Conservation (phyloP, 345 rosid species). For the Rhodomyrtus tomentosa region DNA sequence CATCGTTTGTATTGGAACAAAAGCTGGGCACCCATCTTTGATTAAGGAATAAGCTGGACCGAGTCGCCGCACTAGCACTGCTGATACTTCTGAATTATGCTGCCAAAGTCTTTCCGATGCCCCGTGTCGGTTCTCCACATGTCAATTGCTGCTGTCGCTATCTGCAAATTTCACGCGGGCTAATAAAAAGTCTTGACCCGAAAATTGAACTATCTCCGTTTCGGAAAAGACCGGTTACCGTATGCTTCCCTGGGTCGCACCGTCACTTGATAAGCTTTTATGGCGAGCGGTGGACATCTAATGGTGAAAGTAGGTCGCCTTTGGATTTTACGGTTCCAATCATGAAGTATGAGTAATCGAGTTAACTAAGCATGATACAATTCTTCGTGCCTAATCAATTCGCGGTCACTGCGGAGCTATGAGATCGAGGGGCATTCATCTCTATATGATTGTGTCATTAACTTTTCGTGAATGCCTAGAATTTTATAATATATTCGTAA, state of each 20-base stretch:
- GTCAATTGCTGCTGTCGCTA: not conserved
- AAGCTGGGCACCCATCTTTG: too few species aligned
- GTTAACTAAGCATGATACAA: not conserved
- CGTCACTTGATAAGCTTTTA: not conserved
- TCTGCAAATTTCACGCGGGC: not conserved
- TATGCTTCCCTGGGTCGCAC: not conserved
- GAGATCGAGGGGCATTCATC: not conserved
- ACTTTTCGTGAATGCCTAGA: too few species aligned
- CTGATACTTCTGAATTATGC: too few species aligned
- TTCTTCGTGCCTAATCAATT: not conserved
- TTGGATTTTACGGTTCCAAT: not conserved
- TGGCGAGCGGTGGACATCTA: not conserved
- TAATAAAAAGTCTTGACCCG: not conserved
- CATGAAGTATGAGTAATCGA: not conserved
- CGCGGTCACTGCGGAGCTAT: not conserved
- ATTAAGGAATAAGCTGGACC: too few species aligned
- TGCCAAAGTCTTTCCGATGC: too few species aligned
- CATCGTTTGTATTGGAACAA: too few species aligned
- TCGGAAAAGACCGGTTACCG: not conserved
- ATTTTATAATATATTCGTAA: too few species aligned
- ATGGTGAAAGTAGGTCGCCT: not conserved
- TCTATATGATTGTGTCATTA: rapidly evolving
- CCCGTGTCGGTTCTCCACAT: too few species aligned
- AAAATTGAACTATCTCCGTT: not conserved
- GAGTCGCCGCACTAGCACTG: too few species aligned